Conservation (phyloP, 1,284 basidiomycete genomes). For the Ustilago sp. region DNA sequence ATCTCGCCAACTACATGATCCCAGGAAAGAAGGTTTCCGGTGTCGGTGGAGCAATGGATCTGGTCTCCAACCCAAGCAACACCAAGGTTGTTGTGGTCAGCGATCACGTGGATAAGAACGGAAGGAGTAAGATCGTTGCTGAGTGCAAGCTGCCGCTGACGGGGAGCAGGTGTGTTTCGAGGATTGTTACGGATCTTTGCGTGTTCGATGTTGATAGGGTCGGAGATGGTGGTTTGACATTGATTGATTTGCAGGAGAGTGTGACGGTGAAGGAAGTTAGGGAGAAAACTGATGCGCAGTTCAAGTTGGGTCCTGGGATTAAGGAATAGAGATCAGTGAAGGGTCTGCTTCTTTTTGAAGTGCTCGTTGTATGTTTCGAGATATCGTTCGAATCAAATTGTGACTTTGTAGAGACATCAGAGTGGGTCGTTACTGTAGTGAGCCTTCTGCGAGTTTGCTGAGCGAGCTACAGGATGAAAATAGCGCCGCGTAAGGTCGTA, state of each 20-base stretch:
- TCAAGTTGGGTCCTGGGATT: slow-evolving; percentile 70
- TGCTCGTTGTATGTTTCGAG: background rate
- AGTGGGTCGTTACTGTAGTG: too few relatives aligned
- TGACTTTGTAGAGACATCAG: background rate
- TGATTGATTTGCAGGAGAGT: slow-evolving; percentile 86
- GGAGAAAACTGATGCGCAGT: slow-evolving; percentile 84
- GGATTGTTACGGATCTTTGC: slow-evolving; percentile 88
- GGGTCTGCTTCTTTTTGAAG: background rate
- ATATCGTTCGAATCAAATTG: background rate
- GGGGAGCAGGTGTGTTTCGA: slow-evolving; percentile 84
- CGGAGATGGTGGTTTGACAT: slow-evolving; percentile 76
- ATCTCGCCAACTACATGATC: slow-evolving; percentile 98
- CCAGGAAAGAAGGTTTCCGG: slow-evolving; percentile 83
- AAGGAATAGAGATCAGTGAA: slow-evolving; percentile 11
- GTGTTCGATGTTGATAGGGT: slow-evolving; percentile 88
- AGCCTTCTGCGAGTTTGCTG: too few relatives aligned
- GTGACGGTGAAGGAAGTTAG: slow-evolving; percentile 84
- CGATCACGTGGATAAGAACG: slow-evolving; percentile 91
- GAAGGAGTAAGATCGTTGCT: slow-evolving; percentile 85
- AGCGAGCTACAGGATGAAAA: too few relatives aligned
- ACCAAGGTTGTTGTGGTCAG: slow-evolving; percentile 78
- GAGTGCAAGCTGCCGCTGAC: slow-evolving; percentile 87
- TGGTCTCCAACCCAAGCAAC: slow-evolving; percentile 53
- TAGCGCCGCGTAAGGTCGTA: too few relatives aligned
- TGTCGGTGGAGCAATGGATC: slow-evolving; percentile 95